These are phyloP conservation scores for Chrysophaeum taylorii DNA, from an alignment of 352 stramenopile species.

Conservation along the genomic window DNA sequence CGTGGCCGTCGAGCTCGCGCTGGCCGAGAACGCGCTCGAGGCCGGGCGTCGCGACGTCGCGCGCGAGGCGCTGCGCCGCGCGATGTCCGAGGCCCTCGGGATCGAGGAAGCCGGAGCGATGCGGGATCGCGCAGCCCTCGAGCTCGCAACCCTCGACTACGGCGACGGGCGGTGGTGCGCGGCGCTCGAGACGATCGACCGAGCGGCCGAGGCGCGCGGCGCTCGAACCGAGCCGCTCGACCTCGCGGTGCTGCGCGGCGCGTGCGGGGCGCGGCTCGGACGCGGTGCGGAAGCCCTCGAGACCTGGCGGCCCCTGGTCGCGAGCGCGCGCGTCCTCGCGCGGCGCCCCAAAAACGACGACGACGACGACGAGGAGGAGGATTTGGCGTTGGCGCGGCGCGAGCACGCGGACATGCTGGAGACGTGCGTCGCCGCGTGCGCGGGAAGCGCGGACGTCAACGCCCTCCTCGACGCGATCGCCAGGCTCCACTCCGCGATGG, in stretches of 20 bases:
- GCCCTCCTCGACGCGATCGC: not conserved
- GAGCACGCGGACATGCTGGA: not conserved
- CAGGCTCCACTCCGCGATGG: not conserved
- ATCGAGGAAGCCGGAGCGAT: not conserved
- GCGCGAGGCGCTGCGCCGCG: not conserved
- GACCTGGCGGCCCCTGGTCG: not conserved
- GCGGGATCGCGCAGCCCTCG: not conserved
- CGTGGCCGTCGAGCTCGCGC: not conserved
- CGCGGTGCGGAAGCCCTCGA: not conserved
- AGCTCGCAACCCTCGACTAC: not conserved
- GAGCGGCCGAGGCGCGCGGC: too few species aligned
- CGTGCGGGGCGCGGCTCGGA: not conserved
- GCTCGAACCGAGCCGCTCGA: not conserved
- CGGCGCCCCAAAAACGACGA: not conserved
- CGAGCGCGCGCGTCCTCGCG: not conserved
- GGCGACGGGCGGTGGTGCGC: not conserved
- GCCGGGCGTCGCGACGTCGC: not conserved
- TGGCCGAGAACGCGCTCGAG: not conserved
- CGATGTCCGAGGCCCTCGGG: not conserved
- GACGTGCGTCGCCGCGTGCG: not conserved
- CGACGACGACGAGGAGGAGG: not conserved
- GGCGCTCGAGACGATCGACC: not conserved
- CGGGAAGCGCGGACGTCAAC: not conserved
- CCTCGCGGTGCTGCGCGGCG: not conserved
- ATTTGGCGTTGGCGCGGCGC: not conserved